These are phyloP conservation scores for Nicotiana otophora DNA, from an alignment of 257 asterid genomes.

Conservation along the genomic window DNA sequence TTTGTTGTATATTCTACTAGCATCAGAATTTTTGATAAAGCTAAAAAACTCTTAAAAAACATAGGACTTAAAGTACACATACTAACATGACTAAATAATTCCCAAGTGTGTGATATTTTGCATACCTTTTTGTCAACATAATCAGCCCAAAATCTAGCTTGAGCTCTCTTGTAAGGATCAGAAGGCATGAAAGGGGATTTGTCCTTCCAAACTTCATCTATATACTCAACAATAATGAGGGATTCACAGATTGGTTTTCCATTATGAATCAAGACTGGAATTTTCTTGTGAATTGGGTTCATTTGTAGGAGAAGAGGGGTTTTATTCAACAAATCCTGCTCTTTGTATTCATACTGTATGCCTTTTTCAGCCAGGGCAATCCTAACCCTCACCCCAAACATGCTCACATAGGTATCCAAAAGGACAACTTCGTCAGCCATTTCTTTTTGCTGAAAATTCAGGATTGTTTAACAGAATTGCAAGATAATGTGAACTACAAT, in stretches of 20 bases:
- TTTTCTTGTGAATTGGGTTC: conserved; percentile 26
- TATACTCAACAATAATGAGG: conserved; percentile 15
- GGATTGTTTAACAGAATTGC: neutral
- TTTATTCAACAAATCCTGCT: conserved; percentile 19
- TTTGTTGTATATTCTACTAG: no score
- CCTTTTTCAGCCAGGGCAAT: conserved; percentile 27
- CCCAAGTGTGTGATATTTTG: no score
- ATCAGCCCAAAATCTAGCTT: conserved; percentile 8
- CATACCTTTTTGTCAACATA: conserved; percentile 25
- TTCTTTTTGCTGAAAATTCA: neutral
- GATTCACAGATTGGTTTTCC: conserved; percentile 28
- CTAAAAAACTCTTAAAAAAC: no score
- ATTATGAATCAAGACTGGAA: conserved; percentile 27
- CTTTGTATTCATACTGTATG: conserved; percentile 12
- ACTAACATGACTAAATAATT: no score
- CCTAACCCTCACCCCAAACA: conserved; percentile 18
- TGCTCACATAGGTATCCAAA: conserved; percentile 16
- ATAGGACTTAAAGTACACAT: no score
- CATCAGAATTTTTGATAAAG: no score
- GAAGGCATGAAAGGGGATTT: conserved; percentile 19
- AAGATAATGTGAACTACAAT: neutral
- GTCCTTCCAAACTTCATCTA: conserved; percentile 19
- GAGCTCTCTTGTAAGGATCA: conserved; percentile 15
- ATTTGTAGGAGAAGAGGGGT: conserved; percentile 13
- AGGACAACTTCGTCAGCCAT: conserved; percentile 19